Evolutionary conservation across 208 protist genomes (phyloP).

Genomic region (Porcisia hertigi): DNA sequence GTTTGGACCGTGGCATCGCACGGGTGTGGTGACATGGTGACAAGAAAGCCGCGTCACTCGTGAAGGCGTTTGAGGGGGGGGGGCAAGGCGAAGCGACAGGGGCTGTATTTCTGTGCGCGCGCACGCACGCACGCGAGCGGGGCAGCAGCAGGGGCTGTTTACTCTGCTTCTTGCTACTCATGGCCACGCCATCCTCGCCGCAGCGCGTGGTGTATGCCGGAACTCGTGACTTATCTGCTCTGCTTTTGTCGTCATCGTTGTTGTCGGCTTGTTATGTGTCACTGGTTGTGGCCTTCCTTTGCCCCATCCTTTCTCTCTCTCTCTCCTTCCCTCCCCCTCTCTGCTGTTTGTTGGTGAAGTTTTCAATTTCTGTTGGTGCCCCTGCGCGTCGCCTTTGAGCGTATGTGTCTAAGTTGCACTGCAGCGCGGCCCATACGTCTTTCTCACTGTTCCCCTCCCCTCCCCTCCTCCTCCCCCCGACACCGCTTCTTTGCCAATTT

Average conservation of each 20-base stretch:
- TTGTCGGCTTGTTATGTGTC: no score
- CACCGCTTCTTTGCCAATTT: background rate
- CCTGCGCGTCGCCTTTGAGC: background rate
- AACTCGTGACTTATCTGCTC: background rate
- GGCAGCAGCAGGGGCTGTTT: no score
- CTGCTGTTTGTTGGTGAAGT: background rate
- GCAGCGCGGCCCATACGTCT: background rate
- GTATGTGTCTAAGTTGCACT: background rate
- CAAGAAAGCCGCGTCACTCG: background rate
- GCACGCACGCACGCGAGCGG: background rate
- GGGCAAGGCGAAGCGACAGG: background rate
- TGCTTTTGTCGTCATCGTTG: background rate
- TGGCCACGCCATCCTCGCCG: background rate
- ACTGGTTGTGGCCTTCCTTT: background rate
- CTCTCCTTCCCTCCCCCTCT: background rate
- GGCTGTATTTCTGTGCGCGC: background rate
- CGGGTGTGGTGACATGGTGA: constrained; percentile 10
- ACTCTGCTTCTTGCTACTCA: background rate
- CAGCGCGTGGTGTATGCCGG: background rate
- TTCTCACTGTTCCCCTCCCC: background rate
- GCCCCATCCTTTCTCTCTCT: background rate
- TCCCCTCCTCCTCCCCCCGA: background rate
- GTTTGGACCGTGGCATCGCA: constrained; percentile 24
- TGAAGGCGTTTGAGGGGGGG: background rate
- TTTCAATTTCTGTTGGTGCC: background rate